Conservation (phyloP, 148 eudicot species). For the Oxyria digyna region DNA sequence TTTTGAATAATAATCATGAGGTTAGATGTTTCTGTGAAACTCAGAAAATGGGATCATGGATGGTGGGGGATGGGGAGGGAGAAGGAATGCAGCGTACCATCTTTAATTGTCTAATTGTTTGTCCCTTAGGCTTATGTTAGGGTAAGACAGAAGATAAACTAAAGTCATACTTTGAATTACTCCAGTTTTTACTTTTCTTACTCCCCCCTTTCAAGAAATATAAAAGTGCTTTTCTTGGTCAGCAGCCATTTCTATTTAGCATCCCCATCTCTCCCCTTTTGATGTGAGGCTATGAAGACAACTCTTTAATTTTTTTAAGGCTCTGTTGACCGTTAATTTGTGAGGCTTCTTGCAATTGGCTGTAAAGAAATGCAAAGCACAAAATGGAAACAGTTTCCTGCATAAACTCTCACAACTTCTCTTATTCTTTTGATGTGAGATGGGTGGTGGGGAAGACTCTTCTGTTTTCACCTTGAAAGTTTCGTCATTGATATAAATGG, state of each 20-base stretch:
- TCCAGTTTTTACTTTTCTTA: neutral
- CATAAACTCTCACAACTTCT: neutral
- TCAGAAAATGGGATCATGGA: neutral
- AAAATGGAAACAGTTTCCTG: constrained; percentile 1
- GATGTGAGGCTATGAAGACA: neutral
- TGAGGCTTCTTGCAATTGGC: neutral
- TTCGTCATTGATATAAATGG: constrained; percentile 8
- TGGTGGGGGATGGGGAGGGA: neutral
- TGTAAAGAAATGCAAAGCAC: neutral
- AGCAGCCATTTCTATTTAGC: constrained; percentile 9
- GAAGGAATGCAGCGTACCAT: constrained; percentile 4
- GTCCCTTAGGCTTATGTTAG: neutral
- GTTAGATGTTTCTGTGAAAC: neutral
- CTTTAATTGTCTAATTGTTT: neutral
- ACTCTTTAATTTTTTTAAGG: neutral
- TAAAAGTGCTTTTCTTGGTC: constrained; percentile 13
- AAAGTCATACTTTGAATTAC: neutral
- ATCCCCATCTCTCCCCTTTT: constrained; percentile 10
- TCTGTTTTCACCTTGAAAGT: constrained; percentile 7
- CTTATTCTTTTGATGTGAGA: constrained; percentile 11
- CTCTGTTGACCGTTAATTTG: constrained; percentile 13
- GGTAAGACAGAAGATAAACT: neutral
- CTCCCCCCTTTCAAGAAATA: neutral
- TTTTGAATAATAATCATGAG: neutral
- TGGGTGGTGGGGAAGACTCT: constrained; percentile 8